Evolutionary conservation across 2,329 filamentous ascomycete genomes (phyloP).

Genomic region (Fusarium poae): DNA sequence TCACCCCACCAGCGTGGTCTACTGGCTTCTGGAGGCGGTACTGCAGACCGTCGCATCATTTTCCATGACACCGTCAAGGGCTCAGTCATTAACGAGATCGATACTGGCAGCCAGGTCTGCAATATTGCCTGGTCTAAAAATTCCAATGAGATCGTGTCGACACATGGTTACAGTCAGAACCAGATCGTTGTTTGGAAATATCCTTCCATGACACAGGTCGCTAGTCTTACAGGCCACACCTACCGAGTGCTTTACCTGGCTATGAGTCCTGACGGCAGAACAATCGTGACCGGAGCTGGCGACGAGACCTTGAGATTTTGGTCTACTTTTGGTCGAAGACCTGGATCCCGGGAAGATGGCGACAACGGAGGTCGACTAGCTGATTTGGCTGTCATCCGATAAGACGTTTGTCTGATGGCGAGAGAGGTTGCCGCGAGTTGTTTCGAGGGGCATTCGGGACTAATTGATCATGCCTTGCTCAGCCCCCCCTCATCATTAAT

Average conservation of each 20-base stretch:
- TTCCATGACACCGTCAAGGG: slow-evolving; percentile 97
- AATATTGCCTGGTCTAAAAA: slow-evolving; percentile 98
- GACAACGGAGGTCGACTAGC: slow-evolving; percentile 73
- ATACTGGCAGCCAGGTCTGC: slow-evolving; percentile 98
- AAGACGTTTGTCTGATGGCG: slow-evolving; percentile 4
- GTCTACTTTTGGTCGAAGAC: slow-evolving; percentile 91
- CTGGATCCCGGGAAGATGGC: slow-evolving; percentile 77
- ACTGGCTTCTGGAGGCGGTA: slow-evolving; percentile 95
- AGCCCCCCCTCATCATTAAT: slow-evolving; percentile 2
- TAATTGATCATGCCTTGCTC: background rate
- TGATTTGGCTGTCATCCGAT: slow-evolving; percentile 88
- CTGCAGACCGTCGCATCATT: slow-evolving; percentile 94
- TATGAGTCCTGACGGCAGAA: slow-evolving; percentile 95
- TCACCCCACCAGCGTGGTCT: slow-evolving; percentile 95
- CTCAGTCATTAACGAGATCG: slow-evolving; percentile 84
- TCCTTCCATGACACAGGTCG: slow-evolving; percentile 96
- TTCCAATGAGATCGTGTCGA: slow-evolving; percentile 96
- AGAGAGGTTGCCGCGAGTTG: background rate
- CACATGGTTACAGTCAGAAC: slow-evolving; percentile 97
- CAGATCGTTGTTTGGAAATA: slow-evolving; percentile 99
- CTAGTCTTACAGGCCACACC: slow-evolving; percentile 94
- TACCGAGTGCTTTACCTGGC: slow-evolving; percentile 96
- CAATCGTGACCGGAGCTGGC: slow-evolving; percentile 94
- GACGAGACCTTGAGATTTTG: slow-evolving; percentile 97
- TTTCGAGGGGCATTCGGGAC: slow-evolving; percentile 1